Base-by-base conservation (phyloP, 805 yeast genomes). In the Metschnikowia anglica region DNA sequence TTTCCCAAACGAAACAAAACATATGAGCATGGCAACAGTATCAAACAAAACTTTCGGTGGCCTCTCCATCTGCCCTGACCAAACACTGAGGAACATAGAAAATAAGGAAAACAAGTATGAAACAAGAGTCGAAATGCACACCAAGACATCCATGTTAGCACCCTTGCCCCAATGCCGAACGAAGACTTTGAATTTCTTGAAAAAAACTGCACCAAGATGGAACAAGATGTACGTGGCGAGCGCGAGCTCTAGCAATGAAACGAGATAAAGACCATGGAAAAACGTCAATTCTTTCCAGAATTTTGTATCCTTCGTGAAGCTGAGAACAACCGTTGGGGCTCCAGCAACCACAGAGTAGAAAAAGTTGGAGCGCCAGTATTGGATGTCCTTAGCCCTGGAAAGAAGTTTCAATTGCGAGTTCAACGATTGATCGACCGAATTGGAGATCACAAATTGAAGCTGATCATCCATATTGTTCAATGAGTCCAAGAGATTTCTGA, bases 141-240 rank as follows among this genome's bases (percentile, higher is more conserved):
- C 89, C 46, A 93, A 71, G 2, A 91, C 85, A 63, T 93, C 99
- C 99, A 93, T 95, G 6, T 91, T 88, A 18, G 87, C 81, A 43
- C 59, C 63, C 18, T 46, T 55, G n/a, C 79, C 67, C 5, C 81
- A 75, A 55, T 86, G 89, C 40, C 70, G 70, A 17, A 89, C 45
- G 5, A 96, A 83, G 26, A 74, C 76, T 58, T 65, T 73, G 6
- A 93, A 78, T 43, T 87, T 83, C 36, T 62, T 65, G 62, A 80
- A 80, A 57, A 89, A 93, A 26, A 74, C 70, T 5, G 66, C 54
- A 0, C 96, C 97, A n/a, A 88, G 49, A 53, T 69, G 62, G 51
- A 83, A 77, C 57, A 85, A 86, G 36, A 88, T 68, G 49, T 79
- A 81, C 1, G 81, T 56, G 0, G 85, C 74, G 3, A 86, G 58